Base-by-base conservation (phyloP, 768 basidiomycete genomes). In the Suillus subalutaceus region DNA sequence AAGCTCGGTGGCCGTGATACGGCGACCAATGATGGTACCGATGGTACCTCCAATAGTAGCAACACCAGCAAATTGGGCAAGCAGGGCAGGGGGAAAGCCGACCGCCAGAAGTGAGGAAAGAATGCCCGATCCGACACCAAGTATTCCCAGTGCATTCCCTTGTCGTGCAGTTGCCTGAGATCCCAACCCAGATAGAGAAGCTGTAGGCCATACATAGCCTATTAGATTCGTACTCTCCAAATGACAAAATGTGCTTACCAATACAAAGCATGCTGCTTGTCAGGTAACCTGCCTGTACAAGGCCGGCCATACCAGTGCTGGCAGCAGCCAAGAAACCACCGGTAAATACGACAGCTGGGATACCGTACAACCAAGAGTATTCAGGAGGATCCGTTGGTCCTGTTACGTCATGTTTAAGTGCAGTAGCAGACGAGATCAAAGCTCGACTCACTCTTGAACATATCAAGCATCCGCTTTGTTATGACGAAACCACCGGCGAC, bases 401-500 rank as follows among this genome's bases (percentile, higher is more conserved):
- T 92, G 69, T 37, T 65, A 10, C 64, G 41, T 59, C 56, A n/a
- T 69, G 65, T 37, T 43, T 20, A 64, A 20, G 40, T 40, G 48
- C 20, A 63, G 23, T 15, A 62, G 26, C 16, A 63, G 44, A 37
- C 62, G 5, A 37, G 32, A 55, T 4, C 23, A 20, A 62, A 18
- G 40, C 7, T 32, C 10, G 62, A 68, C 84, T 68, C 75, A 91
- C 94, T 88, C 79, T 91, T 92, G 78, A 96, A 96, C 90, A 96
- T 93, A 72, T 95, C 92, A 67, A 96, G 80, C 94, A 96, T 96
- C 52, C 93, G 89, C 77, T 94, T 94, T 30, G 93, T 94, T 71
- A 95, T 90, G 46, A 93, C 88, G 71, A 94, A 95, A 53, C 94
- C 94, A 62, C 94, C 94, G 43, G 91, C 87, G 63, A 96, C 93